A percentile compares a stretch with the other conserved stretches of the same genome.
phyloP scores from a whole-genome alignment of 1,139 yeast species.

The Scheffersomyces cryptocercus region DNA sequence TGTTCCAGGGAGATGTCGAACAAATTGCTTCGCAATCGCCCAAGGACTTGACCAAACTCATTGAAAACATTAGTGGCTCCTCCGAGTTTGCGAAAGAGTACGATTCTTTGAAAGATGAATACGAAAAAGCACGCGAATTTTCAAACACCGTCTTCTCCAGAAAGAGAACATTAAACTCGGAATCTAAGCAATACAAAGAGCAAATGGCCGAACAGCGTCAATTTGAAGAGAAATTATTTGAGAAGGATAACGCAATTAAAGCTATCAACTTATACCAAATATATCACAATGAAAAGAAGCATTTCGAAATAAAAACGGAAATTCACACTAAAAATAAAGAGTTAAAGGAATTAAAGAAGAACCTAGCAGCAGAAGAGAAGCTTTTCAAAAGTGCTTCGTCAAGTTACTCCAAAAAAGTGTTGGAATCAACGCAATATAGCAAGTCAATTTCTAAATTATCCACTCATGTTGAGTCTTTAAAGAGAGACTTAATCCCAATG shows the following conservation, averaged over 20 bases:
- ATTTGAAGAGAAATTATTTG: conserved; percentile 58
- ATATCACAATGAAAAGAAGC: conserved; percentile 61
- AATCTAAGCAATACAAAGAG: conserved; percentile 76
- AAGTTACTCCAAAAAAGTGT: conserved; percentile 48
- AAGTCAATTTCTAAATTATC: conserved; percentile 39
- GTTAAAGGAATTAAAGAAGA: conserved; percentile 29
- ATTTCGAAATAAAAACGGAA: conserved; percentile 28
- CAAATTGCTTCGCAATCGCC: conserved; percentile 89
- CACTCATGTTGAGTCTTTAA: conserved; percentile 43
- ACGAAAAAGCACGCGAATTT: conserved; percentile 65
- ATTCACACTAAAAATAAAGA: conserved; percentile 25
- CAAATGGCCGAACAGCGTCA: conserved; percentile 73
- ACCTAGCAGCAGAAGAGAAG: conserved; percentile 22
- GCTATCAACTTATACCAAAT: conserved; percentile 63
- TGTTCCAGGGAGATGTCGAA: conserved; percentile 97
- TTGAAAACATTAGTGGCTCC: conserved; percentile 87
- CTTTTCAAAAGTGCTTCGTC: conserved; percentile 35
- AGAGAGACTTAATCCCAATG: conserved; percentile 56
- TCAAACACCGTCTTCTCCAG: conserved; percentile 68
- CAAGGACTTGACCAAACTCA: conserved; percentile 64
- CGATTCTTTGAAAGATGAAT: conserved; percentile 64
- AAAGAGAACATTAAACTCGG: conserved; percentile 72
- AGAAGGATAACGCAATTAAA: conserved; percentile 47
- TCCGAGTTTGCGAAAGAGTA: conserved; percentile 66
- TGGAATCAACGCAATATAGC: conserved; percentile 42